phyloP scores from a whole-genome alignment of 2,329 filamentous ascomycete species.

The Fusarium newnesense region DNA sequence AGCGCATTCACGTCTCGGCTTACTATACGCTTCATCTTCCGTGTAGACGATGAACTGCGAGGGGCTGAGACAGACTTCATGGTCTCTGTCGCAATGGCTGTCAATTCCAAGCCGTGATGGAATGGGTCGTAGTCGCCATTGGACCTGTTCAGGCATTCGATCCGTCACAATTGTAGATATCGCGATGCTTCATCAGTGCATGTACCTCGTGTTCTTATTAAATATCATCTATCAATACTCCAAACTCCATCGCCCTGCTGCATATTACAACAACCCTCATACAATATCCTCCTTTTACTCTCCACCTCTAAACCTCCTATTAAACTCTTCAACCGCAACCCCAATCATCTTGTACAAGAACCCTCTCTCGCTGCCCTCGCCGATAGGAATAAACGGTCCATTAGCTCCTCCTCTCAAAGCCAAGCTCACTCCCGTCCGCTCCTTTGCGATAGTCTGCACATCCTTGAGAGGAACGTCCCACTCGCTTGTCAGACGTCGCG shows the following conservation, averaged over 20 bases:
- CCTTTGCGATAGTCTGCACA: conserved; percentile 96
- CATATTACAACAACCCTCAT: background rate
- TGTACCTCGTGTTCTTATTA: conserved; percentile 13
- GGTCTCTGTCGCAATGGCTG: background rate
- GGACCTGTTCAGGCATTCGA: background rate
- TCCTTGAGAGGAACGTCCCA: conserved; percentile 98
- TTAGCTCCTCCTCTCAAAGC: conserved; percentile 90
- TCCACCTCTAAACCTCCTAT: conserved; percentile 64
- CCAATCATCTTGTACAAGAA: conserved; percentile 74
- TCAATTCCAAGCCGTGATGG: too few species aligned
- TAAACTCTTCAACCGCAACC: conserved; percentile 74
- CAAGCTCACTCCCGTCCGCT: conserved; percentile 91
- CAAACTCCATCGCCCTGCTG: conserved; percentile 15
- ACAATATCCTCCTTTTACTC: conserved; percentile 38
- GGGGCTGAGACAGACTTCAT: too few species aligned
- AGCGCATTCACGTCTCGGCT: background rate
- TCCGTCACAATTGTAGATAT: background rate
- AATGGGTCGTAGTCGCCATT: background rate
- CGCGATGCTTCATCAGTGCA: background rate
- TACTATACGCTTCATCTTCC: too few species aligned
- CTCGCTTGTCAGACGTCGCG: conserved; percentile 85
- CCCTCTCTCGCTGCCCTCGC: conserved; percentile 79
- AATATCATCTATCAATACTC: conserved; percentile 9
- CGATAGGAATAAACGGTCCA: conserved; percentile 92
- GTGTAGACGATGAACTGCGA: background rate